These are phyloP conservation scores for Setomelanomma holmii DNA, from an alignment of 2,329 filamentous ascomycete genomes.

Conservation along the genomic window DNA sequence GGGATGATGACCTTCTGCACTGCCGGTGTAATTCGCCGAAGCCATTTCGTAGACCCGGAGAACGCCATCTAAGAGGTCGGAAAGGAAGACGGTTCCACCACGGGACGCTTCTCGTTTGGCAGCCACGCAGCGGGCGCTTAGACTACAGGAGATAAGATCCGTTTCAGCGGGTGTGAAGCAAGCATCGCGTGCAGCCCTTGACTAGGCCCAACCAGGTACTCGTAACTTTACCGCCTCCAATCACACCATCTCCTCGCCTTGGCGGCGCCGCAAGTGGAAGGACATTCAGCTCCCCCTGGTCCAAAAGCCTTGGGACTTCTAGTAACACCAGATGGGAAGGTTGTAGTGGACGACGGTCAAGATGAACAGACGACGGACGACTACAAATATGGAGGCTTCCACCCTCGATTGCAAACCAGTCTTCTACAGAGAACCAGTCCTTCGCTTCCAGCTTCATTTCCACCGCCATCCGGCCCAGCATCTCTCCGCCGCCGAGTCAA, in stretches of 20 bases:
- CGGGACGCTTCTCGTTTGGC: conserved; percentile 23
- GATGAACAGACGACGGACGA: neutral
- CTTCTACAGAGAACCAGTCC: conserved; percentile 4
- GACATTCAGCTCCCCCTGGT: conserved; percentile 19
- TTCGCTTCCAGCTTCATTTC: conserved; percentile 19
- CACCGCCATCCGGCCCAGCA: conserved; percentile 11
- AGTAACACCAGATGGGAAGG: conserved; percentile 14
- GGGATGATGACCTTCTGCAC: neutral
- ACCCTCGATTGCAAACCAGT: conserved; percentile 4
- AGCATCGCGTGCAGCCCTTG: neutral
- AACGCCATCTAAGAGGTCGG: neutral
- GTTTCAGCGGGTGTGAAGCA: conserved; percentile 4
- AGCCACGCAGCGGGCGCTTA: conserved; percentile 2
- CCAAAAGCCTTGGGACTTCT: conserved; percentile 21
- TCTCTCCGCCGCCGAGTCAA: conserved; percentile 13
- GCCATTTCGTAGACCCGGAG: neutral
- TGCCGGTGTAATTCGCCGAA: neutral
- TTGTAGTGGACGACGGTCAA: conserved; percentile 9
- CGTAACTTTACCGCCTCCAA: conserved; percentile 7
- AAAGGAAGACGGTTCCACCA: conserved; percentile 6
- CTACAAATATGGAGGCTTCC: conserved; percentile 25
- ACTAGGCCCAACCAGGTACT: conserved; percentile 2
- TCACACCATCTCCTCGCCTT: neutral
- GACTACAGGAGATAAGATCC: conserved; percentile 19
- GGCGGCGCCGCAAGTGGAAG: conserved; percentile 18